Evolutionary conservation across 2,329 filamentous ascomycete genomes (phyloP).

Genomic region (Epichloe bromicola): DNA sequence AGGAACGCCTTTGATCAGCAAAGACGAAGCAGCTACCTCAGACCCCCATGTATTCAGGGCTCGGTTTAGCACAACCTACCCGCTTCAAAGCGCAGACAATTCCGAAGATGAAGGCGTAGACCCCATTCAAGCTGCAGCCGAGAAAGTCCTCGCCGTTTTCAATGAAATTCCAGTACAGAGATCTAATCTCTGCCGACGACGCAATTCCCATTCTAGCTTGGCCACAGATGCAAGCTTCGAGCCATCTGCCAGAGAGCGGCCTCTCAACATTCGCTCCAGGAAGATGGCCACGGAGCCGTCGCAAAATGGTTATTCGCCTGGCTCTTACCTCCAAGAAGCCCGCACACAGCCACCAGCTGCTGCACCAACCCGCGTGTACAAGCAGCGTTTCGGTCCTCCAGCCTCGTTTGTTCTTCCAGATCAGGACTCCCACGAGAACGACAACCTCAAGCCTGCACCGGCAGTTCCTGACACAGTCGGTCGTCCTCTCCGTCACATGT

Average conservation of each 20-base stretch:
- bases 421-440: not conserved
- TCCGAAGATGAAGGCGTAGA: constrained; percentile 6
- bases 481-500: constrained; percentile 5
- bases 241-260: constrained; percentile 26
- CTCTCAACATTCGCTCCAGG: constrained; percentile 16
- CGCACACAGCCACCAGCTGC: constrained; percentile 8
- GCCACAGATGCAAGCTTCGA: constrained; percentile 14
- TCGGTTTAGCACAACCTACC: not conserved
- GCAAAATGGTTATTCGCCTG: not conserved
- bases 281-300: constrained; percentile 6
- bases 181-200: constrained; percentile 4
- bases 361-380: constrained; percentile 4
- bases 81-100: constrained; percentile 1
- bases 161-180: constrained; percentile 10
- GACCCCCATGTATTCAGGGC: constrained; percentile 1
- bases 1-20: constrained; percentile 13
- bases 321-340: constrained; percentile 12
- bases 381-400: constrained; percentile 12
- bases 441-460: not conserved
- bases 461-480: not conserved
- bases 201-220: constrained; percentile 8
- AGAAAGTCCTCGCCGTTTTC: constrained; percentile 9
- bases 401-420: constrained; percentile 7
- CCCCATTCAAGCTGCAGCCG: constrained; percentile 9
- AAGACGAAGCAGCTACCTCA: constrained; percentile 1